These are phyloP conservation scores for Pichia sp. DNA, from an alignment of 1,139 yeast genomes.

Conservation along the genomic window DNA sequence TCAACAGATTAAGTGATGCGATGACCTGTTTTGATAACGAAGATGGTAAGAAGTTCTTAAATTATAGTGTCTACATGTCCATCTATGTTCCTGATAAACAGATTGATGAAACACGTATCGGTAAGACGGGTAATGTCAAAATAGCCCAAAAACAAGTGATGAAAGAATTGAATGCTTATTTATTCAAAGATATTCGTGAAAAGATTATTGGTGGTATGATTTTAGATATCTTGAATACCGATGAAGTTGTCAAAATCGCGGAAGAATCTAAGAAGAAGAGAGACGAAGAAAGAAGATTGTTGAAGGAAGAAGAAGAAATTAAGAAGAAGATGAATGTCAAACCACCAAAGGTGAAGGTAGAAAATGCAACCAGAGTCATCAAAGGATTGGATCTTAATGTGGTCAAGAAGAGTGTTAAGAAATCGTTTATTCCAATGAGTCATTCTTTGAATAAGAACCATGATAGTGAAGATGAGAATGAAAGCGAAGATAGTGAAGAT, in stretches of 20 bases:
- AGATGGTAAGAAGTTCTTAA: conserved; percentile 57
- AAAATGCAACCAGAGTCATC: conserved; percentile 13
- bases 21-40: conserved; percentile 63
- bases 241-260: conserved; percentile 54
- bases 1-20: conserved; percentile 63
- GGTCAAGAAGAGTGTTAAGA: conserved; percentile 13
- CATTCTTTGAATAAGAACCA: conserved; percentile 60
- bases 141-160: conserved; percentile 54
- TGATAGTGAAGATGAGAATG: conserved; percentile 26
- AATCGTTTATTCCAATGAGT: conserved; percentile 56
- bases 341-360: not conserved
- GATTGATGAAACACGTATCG: conserved; percentile 27
- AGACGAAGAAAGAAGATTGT: conserved; percentile 28
- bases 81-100: conserved; percentile 35
- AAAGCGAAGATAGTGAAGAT: conserved; percentile 25
- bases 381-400: conserved; percentile 17
- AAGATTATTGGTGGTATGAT: conserved; percentile 72
- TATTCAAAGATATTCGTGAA: conserved; percentile 73
- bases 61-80: conserved; percentile 56
- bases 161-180: conserved; percentile 61
- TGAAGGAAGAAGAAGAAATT: conserved; percentile 14
- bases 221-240: conserved; percentile 59
- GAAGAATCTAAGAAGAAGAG: conserved; percentile 41
- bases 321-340: not conserved
- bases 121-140: conserved; percentile 20